Percentiles rank a stretch among this genome's conserved stretches.
Conservation (phyloP, 129 eudicot genomes). For the Lactuca sativa region DNA sequence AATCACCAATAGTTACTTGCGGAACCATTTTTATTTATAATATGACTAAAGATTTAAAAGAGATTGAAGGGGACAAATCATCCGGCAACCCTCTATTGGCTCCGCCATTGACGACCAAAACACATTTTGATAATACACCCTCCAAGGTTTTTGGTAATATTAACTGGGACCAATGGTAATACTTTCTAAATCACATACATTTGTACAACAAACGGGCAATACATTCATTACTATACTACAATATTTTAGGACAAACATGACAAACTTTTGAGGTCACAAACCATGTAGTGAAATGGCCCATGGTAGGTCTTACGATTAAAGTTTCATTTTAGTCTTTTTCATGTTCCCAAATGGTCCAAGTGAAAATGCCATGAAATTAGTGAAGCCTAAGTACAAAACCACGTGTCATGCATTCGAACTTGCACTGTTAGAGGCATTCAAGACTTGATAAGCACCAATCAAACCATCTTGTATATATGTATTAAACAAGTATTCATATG, state of each 20-base stretch:
- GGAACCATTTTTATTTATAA: too few species aligned
- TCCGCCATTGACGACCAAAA: too few species aligned
- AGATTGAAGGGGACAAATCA: too few species aligned
- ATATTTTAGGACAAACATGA: not conserved
- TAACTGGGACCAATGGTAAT: not conserved
- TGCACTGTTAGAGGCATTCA: not conserved
- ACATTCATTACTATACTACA: too few species aligned
- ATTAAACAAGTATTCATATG: not conserved
- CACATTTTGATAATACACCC: not conserved
- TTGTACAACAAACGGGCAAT: not conserved
- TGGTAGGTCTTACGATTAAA: not conserved
- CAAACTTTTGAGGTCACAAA: not conserved
- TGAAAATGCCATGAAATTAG: not conserved
- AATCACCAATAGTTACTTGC: too few species aligned
- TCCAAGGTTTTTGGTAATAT: not conserved
- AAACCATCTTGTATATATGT: not conserved
- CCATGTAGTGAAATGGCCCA: not conserved
- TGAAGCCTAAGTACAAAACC: not conserved
- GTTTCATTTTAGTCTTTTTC: not conserved
- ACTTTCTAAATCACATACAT: not conserved
- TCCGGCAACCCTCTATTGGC: too few species aligned
- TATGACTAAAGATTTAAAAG: too few species aligned
- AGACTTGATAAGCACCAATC: slow-evolving; percentile 13
- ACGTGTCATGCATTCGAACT: not conserved
- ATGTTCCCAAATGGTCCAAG: slow-evolving; percentile 14